A percentile compares a stretch with the other conserved stretches of the same genome.
phyloP scores from a whole-genome alignment of 2,329 filamentous ascomycete genomes.

The Tolypocladium amazonense region DNA sequence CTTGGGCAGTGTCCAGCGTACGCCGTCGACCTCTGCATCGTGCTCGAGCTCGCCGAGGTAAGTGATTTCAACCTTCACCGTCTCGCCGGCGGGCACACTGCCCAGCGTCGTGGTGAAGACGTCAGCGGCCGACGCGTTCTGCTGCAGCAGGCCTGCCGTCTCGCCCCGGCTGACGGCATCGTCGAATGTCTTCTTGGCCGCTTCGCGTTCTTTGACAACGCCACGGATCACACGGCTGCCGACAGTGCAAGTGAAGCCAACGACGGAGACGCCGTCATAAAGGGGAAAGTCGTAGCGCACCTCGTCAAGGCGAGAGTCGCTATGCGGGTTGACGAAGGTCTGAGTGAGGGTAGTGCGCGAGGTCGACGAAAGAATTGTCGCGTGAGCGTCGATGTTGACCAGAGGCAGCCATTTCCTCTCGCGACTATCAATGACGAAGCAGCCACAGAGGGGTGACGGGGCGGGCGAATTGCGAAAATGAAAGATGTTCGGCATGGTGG shows the following conservation, averaged over 20 bases:
- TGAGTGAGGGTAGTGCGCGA: slow-evolving; percentile 39
- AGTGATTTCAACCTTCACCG: slow-evolving; percentile 48
- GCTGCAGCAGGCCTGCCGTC: slow-evolving; percentile 55
- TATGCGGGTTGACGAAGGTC: slow-evolving; percentile 49
- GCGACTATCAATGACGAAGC: slow-evolving; percentile 17
- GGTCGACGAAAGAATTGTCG: slow-evolving; percentile 47
- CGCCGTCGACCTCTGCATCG: slow-evolving; percentile 55
- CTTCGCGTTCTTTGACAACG: slow-evolving; percentile 53
- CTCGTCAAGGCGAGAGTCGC: slow-evolving; percentile 22
- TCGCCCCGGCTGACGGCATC: slow-evolving; percentile 47
- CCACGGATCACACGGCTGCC: slow-evolving; percentile 50
- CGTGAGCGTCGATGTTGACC: slow-evolving; percentile 44
- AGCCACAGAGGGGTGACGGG: slow-evolving; percentile 17
- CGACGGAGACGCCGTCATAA: slow-evolving; percentile 61
- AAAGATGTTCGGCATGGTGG: neutral
- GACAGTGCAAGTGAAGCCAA: slow-evolving; percentile 55
- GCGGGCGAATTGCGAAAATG: neutral
- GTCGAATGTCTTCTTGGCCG: slow-evolving; percentile 49
- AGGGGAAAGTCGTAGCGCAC: slow-evolving; percentile 60
- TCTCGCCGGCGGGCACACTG: slow-evolving; percentile 50
- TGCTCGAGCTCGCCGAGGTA: slow-evolving; percentile 65
- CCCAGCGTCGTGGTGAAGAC: slow-evolving; percentile 59
- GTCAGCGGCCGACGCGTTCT: slow-evolving; percentile 48
- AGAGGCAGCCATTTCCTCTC: slow-evolving; percentile 42
- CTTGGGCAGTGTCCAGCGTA: slow-evolving; percentile 60